phyloP scores from a whole-genome alignment of 495 filamentous ascomycete species.

The Glonium stellatum region DNA sequence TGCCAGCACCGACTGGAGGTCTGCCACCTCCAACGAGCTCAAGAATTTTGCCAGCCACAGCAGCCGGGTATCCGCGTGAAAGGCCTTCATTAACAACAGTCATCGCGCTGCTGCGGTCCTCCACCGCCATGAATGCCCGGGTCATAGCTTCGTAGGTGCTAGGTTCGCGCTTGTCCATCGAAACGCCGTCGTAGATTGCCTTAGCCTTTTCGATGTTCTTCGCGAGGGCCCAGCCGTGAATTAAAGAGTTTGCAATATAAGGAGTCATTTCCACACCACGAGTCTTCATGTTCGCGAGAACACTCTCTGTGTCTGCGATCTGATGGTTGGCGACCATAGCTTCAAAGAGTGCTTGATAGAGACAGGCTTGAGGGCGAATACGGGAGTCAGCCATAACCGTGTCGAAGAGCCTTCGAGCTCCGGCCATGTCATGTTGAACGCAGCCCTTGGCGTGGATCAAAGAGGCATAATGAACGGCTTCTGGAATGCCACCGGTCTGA shows the following conservation, averaged over 20 bases:
- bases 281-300: constrained; percentile 66
- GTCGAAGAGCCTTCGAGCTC: constrained; percentile 76
- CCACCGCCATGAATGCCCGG: constrained; percentile 76
- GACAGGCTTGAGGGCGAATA: constrained; percentile 67
- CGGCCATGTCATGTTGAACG: constrained; percentile 81
- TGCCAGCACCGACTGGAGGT: not conserved
- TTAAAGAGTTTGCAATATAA: constrained; percentile 98
- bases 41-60: constrained; percentile 83
- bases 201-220: constrained; percentile 73
- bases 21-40: constrained; percentile 71
- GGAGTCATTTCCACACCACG: constrained; percentile 79
- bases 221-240: constrained; percentile 90
- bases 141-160: constrained; percentile 99
- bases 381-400: constrained; percentile 57
- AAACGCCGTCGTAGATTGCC: constrained; percentile 68
- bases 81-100: constrained; percentile 84
- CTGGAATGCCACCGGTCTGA: constrained; percentile 63
- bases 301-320: constrained; percentile 60
- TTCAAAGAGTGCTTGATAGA: constrained; percentile 94
- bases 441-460: constrained; percentile 95
- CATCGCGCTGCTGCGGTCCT: constrained; percentile 68
- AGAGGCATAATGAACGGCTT: constrained; percentile 91
- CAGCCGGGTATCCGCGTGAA: constrained; percentile 78
- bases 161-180: constrained; percentile 73
- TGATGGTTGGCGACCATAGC: constrained; percentile 90